These are phyloP conservation scores for Onygena corvina DNA, from an alignment of 2,329 filamentous ascomycete genomes.

Conservation along the genomic window DNA sequence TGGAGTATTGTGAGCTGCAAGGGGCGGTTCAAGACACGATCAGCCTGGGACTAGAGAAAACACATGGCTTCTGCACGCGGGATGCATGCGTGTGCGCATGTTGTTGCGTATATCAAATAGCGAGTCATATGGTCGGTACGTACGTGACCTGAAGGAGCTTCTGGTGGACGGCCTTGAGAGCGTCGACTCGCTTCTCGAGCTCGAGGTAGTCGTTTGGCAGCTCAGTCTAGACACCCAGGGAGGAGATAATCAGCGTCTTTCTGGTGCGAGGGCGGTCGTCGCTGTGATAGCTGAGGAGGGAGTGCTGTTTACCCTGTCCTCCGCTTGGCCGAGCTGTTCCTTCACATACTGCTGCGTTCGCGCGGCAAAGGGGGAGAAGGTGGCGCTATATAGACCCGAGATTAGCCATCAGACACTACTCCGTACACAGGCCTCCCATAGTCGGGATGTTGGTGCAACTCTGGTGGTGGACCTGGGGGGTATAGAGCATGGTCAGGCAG, in stretches of 20 bases:
- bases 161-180: slow-evolving; percentile 90
- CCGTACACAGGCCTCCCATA: background rate
- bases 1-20: slow-evolving; percentile 74
- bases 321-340: slow-evolving; percentile 87
- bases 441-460: background rate
- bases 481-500: too few species aligned
- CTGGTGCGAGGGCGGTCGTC: too few species aligned
- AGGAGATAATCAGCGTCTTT: too few species aligned
- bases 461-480: background rate
- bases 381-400: slow-evolving; percentile 48
- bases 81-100: too few species aligned
- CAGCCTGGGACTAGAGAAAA: background rate
- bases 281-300: too few species aligned
- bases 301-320: slow-evolving; percentile 61
- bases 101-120: too few species aligned
- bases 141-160: slow-evolving; percentile 95
- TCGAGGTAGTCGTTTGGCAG: slow-evolving; percentile 96
- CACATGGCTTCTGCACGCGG: background rate
- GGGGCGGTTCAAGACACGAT: background rate
- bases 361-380: slow-evolving; percentile 82
- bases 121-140: slow-evolving; percentile 16
- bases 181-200: slow-evolving; percentile 96
- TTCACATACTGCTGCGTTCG: slow-evolving; percentile 96
- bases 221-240: slow-evolving; percentile 85
- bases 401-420: background rate